Conservation (phyloP, 1,284 basidiomycete genomes). For the Puccinia novopanici region DNA sequence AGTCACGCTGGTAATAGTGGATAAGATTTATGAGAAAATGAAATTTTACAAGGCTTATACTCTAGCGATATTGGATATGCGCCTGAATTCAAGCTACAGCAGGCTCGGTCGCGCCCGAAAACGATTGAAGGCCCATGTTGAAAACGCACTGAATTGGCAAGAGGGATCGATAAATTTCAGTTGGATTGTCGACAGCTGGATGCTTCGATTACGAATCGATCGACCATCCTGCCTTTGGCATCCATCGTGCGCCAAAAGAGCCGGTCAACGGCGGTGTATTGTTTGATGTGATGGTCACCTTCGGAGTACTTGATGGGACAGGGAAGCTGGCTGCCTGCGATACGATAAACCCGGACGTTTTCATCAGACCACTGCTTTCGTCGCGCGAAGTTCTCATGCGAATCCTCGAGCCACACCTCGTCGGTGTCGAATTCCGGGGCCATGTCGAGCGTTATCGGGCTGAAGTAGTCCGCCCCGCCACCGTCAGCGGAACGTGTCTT, state of each 20-base stretch:
- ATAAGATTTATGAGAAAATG: constrained; percentile 11
- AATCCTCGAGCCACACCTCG: constrained; percentile 27
- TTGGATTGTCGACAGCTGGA: constrained; percentile 35
- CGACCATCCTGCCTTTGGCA: constrained; percentile 32
- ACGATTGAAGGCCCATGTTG: background rate
- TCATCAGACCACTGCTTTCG: constrained; percentile 26
- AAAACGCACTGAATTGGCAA: background rate
- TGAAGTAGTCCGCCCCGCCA: constrained; percentile 21
- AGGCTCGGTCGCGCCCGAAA: background rate
- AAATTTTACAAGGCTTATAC: background rate
- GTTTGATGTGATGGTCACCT: constrained; percentile 41
- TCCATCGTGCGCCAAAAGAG: constrained; percentile 42
- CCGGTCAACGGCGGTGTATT: constrained; percentile 37
- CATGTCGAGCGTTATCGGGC: constrained; percentile 37
- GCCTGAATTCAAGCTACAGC: background rate
- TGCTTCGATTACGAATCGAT: constrained; percentile 45
- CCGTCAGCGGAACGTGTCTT: constrained; percentile 2
- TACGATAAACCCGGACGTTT: constrained; percentile 42
- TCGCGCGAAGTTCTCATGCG: constrained; percentile 23
- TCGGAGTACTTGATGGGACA: constrained; percentile 38
- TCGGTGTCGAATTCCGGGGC: constrained; percentile 33
- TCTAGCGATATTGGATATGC: background rate
- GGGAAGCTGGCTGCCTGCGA: constrained; percentile 31
- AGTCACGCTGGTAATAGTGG: background rate
- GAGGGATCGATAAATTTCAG: no score